These are phyloP conservation scores for Amaranthus palmeri DNA, from an alignment of 148 eudicot species.

Conservation along the genomic window DNA sequence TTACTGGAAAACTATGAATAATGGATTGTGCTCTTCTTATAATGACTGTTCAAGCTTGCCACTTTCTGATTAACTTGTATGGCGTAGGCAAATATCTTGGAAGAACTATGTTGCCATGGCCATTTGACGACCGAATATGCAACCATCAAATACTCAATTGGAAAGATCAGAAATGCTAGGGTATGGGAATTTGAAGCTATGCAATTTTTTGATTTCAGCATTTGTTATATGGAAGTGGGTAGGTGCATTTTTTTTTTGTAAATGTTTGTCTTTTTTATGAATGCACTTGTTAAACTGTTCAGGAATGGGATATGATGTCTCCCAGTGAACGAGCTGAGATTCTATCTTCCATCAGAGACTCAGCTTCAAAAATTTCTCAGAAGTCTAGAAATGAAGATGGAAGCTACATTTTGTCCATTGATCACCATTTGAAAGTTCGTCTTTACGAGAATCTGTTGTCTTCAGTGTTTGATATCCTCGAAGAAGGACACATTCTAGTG, in stretches of 20 bases:
- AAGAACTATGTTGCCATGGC: slow-evolving; percentile 54
- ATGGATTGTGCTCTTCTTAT: background rate
- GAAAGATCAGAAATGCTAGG: slow-evolving; percentile 57
- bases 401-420: slow-evolving; percentile 45
- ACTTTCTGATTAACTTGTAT: slow-evolving; percentile 10
- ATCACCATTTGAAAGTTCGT: slow-evolving; percentile 67
- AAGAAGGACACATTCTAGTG: slow-evolving; percentile 73
- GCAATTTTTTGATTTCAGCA: background rate
- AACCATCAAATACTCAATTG: slow-evolving; percentile 42
- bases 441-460: slow-evolving; percentile 73
- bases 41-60: slow-evolving; percentile 10
- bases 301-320: slow-evolving; percentile 77
- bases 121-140: slow-evolving; percentile 35
- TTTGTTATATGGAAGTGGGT: slow-evolving; percentile 8
- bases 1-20: background rate
- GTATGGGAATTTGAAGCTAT: slow-evolving; percentile 33
- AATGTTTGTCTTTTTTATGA: slow-evolving; percentile 7
- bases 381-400: slow-evolving; percentile 41
- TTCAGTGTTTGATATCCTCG: slow-evolving; percentile 79
- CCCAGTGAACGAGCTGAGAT: slow-evolving; percentile 59
- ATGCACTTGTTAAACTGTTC: slow-evolving; percentile 7
- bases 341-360: slow-evolving; percentile 46
- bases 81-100: slow-evolving; percentile 61
- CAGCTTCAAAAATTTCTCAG: slow-evolving; percentile 36
- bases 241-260: background rate